phyloP scores from a whole-genome alignment of 257 asterid species.

The Solanum acaule region DNA sequence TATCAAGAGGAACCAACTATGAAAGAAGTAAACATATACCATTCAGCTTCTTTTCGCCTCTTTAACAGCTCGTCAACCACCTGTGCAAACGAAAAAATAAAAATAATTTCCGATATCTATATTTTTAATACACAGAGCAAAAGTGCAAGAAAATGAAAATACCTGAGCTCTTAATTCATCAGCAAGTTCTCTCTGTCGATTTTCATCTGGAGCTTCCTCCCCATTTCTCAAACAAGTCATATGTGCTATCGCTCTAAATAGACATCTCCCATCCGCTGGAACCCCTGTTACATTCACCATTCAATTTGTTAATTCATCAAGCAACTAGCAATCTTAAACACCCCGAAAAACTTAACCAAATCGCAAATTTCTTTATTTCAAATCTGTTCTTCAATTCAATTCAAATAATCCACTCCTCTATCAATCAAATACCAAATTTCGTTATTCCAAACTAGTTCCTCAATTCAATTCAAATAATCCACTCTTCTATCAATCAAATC shows the following conservation, averaged over 20 bases:
- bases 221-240: constrained; percentile 66
- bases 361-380: background rate
- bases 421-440: background rate
- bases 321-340: background rate
- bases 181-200: constrained; percentile 65
- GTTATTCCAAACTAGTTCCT: background rate
- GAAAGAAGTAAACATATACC: constrained; percentile 18
- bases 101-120: background rate
- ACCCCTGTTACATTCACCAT: constrained; percentile 35
- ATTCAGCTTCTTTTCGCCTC: constrained; percentile 78
- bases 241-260: constrained; percentile 80
- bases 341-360: background rate
- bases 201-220: constrained; percentile 60
- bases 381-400: background rate
- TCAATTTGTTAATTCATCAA: background rate
- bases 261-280: constrained; percentile 72
- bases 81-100: constrained; percentile 13
- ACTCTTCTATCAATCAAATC: background rate
- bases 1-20: background rate
- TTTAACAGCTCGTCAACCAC: constrained; percentile 74
- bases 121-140: background rate
- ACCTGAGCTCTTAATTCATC: constrained; percentile 88
- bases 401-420: background rate
- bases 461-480: background rate
- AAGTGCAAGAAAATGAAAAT: background rate